Percentiles rank a stretch among this genome's conserved stretches.
These are phyloP conservation scores for Paramecium bursaria DNA, from an alignment of 73 alveolate species.

Conservation along the genomic window DNA sequence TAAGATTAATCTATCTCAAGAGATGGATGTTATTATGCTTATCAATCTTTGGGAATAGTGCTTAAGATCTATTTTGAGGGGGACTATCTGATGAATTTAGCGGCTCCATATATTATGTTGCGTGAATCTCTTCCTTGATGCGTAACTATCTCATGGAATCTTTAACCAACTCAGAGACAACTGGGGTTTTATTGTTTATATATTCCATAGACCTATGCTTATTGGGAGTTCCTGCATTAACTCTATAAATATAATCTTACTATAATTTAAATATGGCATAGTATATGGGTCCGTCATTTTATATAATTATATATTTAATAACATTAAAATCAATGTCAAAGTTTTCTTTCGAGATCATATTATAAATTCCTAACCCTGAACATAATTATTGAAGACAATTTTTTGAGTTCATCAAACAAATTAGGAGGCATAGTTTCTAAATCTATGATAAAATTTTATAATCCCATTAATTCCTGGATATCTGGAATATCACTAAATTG, in stretches of 20 bases:
- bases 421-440: neutral
- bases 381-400: conserved; percentile 17
- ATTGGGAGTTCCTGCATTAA: conserved; percentile 9
- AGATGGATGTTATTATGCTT: conserved; percentile 27
- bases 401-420: conserved; percentile 19
- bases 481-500: conserved; percentile 14
- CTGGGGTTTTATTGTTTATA: conserved; percentile 38
- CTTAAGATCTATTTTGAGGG: neutral
- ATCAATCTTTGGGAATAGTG: conserved; percentile 24
- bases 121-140: neutral
- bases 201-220: conserved; percentile 57
- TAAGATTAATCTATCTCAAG: conserved; percentile 1
- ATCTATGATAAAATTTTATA: conserved; percentile 33
- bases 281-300: conserved; percentile 36
- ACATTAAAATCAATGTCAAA: no score
- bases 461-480: conserved; percentile 12
- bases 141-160: conserved; percentile 28
- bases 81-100: conserved; percentile 45
- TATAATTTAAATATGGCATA: conserved; percentile 24
- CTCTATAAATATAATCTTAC: conserved; percentile 15
- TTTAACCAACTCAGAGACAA: conserved; percentile 3
- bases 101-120: conserved; percentile 11
- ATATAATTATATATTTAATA: no score
- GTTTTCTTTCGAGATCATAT: no score
- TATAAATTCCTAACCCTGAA: conserved; percentile 36